phyloP scores from a whole-genome alignment of 805 yeast genomes.

The Wickerhamiella allomyrinae region DNA sequence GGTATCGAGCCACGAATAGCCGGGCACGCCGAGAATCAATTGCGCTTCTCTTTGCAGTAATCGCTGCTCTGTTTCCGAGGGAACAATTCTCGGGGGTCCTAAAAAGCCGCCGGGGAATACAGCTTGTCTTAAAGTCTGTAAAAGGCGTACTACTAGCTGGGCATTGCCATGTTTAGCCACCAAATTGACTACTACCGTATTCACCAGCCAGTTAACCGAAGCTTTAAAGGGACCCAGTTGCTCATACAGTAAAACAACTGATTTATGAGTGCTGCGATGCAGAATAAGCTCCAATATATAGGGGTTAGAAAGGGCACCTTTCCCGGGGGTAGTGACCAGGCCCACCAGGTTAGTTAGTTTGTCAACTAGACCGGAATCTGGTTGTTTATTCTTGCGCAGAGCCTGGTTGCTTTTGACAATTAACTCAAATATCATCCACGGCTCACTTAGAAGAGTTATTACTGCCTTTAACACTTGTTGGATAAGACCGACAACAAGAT shows the following conservation, averaged over 20 bases:
- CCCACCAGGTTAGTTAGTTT: background rate
- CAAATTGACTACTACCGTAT: background rate
- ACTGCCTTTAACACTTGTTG: conserved; percentile 3
- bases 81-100: background rate
- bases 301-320: background rate
- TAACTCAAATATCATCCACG: conserved; percentile 7
- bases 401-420: background rate
- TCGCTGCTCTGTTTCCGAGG: background rate
- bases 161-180: background rate
- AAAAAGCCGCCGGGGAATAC: background rate
- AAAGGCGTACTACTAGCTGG: background rate
- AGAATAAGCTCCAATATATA: background rate
- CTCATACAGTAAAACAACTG: background rate
- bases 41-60: background rate
- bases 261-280: background rate
- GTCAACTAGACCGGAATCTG: background rate
- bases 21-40: background rate
- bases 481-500: conserved; percentile 3
- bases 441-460: conserved; percentile 2
- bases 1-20: background rate
- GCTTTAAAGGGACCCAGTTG: background rate
- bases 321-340: background rate
- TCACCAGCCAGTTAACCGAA: background rate
- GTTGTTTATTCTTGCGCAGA: background rate
- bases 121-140: background rate